Conservation (phyloP, 129 eudicot species). For the Helianthus annuus region DNA sequence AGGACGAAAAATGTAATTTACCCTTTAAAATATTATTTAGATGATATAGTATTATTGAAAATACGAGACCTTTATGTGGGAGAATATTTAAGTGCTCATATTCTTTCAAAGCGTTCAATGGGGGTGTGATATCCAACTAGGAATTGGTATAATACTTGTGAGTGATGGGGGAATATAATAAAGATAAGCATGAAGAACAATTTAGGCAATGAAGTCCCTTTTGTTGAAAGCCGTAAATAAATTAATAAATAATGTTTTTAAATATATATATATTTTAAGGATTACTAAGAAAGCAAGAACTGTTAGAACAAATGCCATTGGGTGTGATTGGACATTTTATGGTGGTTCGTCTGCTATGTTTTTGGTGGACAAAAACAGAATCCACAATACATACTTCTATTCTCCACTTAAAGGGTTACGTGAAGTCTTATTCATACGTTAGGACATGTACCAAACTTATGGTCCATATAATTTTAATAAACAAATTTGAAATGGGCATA, state of each 20-base stretch:
- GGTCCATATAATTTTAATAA: constrained; percentile 17
- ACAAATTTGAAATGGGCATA: background rate
- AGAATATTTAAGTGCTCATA: constrained; percentile 25
- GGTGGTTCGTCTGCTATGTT: constrained; percentile 25
- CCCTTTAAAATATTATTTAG: too few species aligned
- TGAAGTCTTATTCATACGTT: constrained; percentile 26
- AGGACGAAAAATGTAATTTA: too few species aligned
- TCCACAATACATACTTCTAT: constrained; percentile 16
- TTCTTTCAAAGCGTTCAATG: constrained; percentile 24
- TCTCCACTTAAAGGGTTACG: constrained; percentile 27
- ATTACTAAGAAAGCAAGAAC: background rate
- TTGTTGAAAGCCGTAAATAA: constrained; percentile 11
- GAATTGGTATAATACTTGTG: constrained; percentile 25
- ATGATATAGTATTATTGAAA: constrained; percentile 6
- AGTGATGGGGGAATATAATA: constrained; percentile 34
- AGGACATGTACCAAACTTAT: constrained; percentile 20
- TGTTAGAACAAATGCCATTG: constrained; percentile 6
- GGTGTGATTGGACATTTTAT: constrained; percentile 15
- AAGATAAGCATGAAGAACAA: constrained; percentile 25
- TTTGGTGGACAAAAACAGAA: constrained; percentile 35
- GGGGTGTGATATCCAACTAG: constrained; percentile 28
- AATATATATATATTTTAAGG: background rate
- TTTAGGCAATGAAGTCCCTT: constrained; percentile 15
- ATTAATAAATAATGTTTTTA: background rate
- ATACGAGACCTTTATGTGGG: background rate